Evolutionary conservation across 1,139 yeast species (phyloP), one percentile per base, ranked within the genome.

Genomic region (Candida mesenterica): DNA sequence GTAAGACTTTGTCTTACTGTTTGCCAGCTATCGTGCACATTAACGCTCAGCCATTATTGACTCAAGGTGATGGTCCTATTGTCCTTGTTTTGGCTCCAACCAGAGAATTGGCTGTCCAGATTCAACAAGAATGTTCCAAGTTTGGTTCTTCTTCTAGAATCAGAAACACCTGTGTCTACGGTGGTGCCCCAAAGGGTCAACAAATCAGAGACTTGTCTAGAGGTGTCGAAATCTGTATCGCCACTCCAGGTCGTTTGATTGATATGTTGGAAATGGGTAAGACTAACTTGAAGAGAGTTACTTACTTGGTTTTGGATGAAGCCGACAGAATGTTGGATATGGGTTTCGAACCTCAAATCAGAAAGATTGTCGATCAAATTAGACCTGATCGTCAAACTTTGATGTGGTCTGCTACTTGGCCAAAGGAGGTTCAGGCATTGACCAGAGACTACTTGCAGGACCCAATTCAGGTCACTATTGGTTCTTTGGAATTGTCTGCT

Each of bases 391-490:
- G 96, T 71, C 98, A 92, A 74, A 92, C 98, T 43, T 77, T 92
- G 59, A 87, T 92, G 97, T 92, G 97, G 97, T 89, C 97, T 48
- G 98, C 98, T 51, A 92, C 98, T 38, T 92, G 98, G 98, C 98
- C 98, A 57, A 89, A 89, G 76, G 95, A 88, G 65, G 97, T 92
- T 46, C 95, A 90, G 74, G 74, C 80, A 50, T 77, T 92, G 59
- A 94, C 97, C 48, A 77, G 83, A 56, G 98, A 92, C 65, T 92
- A 88, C 67, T 75, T 90, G 62, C 69, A 78, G 44, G 96, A 92
- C 60, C 95, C 92, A 55, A 90, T 92, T 59, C 98, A 92, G 72
- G 98, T 92, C 50, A 90, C 87, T 53, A 72, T 92, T 63, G 98
- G 98, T 61, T 92, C 97, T 43, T 76, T 90, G 59, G 97, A 92